A percentile compares a stretch with the other conserved stretches of the same genome.
These are phyloP conservation scores for Venturia asperata DNA, from an alignment of 2,329 filamentous ascomycete species.

Conservation along the genomic window DNA sequence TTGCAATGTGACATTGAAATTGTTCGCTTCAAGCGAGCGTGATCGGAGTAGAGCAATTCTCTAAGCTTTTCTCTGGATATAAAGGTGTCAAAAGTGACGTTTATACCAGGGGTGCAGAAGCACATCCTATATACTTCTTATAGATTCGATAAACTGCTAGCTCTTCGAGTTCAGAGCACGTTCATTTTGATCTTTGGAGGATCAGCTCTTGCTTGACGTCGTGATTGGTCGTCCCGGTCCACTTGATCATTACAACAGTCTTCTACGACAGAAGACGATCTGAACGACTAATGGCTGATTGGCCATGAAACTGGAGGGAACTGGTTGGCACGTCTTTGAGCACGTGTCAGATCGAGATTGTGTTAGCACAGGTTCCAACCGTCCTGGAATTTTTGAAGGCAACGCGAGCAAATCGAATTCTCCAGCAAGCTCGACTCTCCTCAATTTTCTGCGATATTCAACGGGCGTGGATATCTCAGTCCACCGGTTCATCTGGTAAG, in stretches of 20 bases:
- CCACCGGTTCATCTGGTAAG: neutral
- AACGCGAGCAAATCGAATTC: neutral
- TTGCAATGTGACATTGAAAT: neutral
- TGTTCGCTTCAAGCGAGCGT: neutral
- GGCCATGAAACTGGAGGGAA: neutral
- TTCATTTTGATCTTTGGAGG: neutral
- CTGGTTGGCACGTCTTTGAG: neutral
- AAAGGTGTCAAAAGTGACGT: neutral
- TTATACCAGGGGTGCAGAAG: neutral
- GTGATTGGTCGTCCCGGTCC: neutral
- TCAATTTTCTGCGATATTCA: neutral
- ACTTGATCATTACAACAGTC: neutral
- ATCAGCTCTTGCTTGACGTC: neutral
- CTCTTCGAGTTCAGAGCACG: neutral
- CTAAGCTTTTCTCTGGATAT: neutral
- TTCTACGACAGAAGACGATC: neutral
- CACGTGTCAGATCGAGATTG: neutral
- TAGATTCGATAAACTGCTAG: neutral
- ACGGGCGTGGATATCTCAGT: neutral
- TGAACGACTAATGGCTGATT: neutral
- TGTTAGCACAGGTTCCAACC: neutral
- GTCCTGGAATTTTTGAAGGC: neutral
- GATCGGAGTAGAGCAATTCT: neutral
- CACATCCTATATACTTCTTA: neutral
- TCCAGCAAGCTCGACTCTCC: neutral